phyloP scores from a whole-genome alignment of 192 early-diverging fungal species.

The Podila minutissima region DNA sequence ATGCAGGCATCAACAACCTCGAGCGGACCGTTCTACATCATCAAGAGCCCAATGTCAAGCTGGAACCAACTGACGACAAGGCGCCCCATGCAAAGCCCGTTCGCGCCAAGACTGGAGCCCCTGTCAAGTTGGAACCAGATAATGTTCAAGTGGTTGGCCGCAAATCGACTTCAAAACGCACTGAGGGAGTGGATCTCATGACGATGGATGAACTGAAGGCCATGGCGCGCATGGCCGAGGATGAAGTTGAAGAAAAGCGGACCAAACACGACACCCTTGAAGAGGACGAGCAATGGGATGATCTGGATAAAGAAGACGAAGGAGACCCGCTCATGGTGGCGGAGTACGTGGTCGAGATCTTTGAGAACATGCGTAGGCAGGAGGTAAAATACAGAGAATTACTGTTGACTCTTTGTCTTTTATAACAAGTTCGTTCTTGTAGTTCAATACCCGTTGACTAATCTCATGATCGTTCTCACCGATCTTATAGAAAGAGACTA shows the following conservation, averaged over 20 bases:
- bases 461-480: neutral
- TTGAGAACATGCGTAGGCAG: conserved; percentile 80
- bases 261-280: conserved; percentile 1
- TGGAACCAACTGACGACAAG: too few relatives aligned
- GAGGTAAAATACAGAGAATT: conserved; percentile 61
- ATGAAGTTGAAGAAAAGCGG: neutral
- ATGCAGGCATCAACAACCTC: too few relatives aligned
- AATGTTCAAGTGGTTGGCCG: too few relatives aligned
- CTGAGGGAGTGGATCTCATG: too few relatives aligned
- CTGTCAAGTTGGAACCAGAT: too few relatives aligned
- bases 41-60: too few relatives aligned
- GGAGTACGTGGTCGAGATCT: conserved; percentile 95
- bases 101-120: too few relatives aligned
- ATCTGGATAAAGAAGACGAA: conserved; percentile 24
- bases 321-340: conserved; percentile 91
- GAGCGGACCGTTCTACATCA: too few relatives aligned
- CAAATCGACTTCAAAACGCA: too few relatives aligned
- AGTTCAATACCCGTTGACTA: neutral
- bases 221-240: neutral
- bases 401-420: neutral
- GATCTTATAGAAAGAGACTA: conserved; percentile 57
- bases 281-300: conserved; percentile 18
- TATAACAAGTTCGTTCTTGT: neutral
- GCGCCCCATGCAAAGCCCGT: too few relatives aligned
- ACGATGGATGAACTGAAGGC: too few relatives aligned